A percentile compares a stretch with the other conserved stretches of the same genome.
Conservation (phyloP, 352 stramenopile species). For the Peronospora farinosa region DNA sequence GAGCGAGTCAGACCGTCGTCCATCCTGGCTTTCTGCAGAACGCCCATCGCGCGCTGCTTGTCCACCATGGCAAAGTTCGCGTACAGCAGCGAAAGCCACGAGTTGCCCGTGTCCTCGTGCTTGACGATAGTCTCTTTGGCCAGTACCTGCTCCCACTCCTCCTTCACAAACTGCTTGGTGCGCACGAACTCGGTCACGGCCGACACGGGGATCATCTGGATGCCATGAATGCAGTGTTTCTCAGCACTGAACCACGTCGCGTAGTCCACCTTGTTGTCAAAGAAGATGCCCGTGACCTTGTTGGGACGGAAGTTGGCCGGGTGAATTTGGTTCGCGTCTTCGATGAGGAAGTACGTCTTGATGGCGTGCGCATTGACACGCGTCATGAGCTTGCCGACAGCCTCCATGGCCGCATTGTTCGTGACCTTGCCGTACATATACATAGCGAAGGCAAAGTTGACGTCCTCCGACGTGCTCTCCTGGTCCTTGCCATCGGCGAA, state of each 20-base stretch:
- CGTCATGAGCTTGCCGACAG: constrained; percentile 44
- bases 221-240: constrained; percentile 69
- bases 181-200: constrained; percentile 29
- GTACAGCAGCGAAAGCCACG: constrained; percentile 3
- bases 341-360: constrained; percentile 70
- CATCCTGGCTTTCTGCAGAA: constrained; percentile 1
- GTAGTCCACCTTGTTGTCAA: constrained; percentile 81
- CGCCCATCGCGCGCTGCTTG: neutral
- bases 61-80: constrained; percentile 1
- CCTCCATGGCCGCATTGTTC: constrained; percentile 24
- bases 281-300: constrained; percentile 64
- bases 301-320: constrained; percentile 33
- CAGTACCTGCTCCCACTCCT: constrained; percentile 2
- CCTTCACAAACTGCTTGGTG: neutral
- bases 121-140: constrained; percentile 1
- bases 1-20: constrained; percentile 3
- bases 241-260: constrained; percentile 68
- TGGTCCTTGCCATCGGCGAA: constrained; percentile 64
- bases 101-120: constrained; percentile 1
- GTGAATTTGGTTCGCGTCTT: constrained; percentile 48
- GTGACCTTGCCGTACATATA: constrained; percentile 51
- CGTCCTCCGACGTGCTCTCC: constrained; percentile 59
- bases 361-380: constrained; percentile 40
- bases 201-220: constrained; percentile 69
- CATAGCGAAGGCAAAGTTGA: constrained; percentile 58